A percentile compares a stretch with the other conserved stretches of the same genome.
These are phyloP conservation scores for Cryphonectria naterciae DNA, from an alignment of 2,329 filamentous ascomycete genomes.

Conservation along the genomic window DNA sequence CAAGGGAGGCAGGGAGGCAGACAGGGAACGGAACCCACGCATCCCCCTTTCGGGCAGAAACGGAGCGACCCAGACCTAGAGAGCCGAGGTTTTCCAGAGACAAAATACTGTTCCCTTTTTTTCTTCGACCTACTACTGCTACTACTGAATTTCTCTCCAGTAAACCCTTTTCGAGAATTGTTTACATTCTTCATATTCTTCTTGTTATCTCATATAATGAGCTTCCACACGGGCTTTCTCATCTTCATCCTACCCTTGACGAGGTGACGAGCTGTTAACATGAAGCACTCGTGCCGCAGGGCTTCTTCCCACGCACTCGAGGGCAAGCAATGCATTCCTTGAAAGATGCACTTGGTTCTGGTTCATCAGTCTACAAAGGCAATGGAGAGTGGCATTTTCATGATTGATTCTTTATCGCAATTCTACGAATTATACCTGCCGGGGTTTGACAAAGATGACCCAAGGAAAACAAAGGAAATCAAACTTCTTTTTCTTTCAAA, in stretches of 20 bases:
- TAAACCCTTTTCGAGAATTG: neutral
- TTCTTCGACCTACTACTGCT: no score
- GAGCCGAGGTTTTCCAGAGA: neutral
- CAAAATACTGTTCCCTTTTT: neutral
- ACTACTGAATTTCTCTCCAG: neutral
- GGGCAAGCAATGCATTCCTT: neutral
- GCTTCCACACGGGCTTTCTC: neutral
- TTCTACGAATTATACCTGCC: slow-evolving; percentile 10
- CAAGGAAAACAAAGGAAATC: slow-evolving; percentile 9
- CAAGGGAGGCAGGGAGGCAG: neutral
- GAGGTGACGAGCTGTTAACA: neutral
- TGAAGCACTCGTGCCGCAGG: neutral
- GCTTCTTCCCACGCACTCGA: neutral
- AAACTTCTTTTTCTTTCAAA: neutral
- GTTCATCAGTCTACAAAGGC: neutral
- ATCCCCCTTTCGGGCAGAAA: neutral
- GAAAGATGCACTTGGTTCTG: neutral
- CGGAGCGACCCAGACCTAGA: neutral
- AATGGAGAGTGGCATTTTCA: neutral
- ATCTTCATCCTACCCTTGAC: neutral
- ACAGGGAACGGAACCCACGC: neutral
- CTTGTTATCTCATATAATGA: neutral
- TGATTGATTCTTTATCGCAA: slow-evolving; percentile 1
- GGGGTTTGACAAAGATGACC: neutral
- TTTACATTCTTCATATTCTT: neutral